Conservation (phyloP, 805 yeast genomes). For the Danielozyma ontarioensis region DNA sequence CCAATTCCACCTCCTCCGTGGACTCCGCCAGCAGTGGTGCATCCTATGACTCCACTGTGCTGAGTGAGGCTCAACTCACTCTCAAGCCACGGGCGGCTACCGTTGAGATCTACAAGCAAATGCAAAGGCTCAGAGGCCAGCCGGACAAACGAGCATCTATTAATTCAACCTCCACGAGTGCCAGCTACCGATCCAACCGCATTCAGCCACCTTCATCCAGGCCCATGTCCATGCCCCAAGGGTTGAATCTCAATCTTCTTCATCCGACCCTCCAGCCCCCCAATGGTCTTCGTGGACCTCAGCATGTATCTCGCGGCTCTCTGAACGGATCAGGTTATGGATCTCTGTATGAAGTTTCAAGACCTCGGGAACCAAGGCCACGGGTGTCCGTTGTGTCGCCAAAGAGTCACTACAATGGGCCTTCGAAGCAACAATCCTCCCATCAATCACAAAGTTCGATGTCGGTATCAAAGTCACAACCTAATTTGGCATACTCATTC, state of each 20-base stretch:
- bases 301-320: no score
- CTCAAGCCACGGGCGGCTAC: neutral
- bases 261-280: no score
- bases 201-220: conserved; percentile 11
- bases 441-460: neutral
- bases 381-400: no score
- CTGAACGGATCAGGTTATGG: no score
- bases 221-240: no score
- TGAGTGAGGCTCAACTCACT: conserved; percentile 14
- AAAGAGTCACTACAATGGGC: conserved; percentile 2
- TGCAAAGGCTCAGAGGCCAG: neutral
- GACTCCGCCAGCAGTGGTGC: conserved; percentile 9
- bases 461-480: conserved; percentile 1
- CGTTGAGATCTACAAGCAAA: conserved; percentile 2
- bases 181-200: conserved; percentile 15
- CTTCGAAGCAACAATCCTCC: neutral
- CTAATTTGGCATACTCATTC: no score
- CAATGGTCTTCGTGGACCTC: no score
- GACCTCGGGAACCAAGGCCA: no score
- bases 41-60: conserved; percentile 15
- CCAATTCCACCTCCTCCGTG: conserved; percentile 16
- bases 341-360: no score
- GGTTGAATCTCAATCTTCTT: no score
- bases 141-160: conserved; percentile 1
- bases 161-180: conserved; percentile 5